Conservation (phyloP, 2,329 filamentous ascomycete species). For the Biscogniauxia mediterranea region DNA sequence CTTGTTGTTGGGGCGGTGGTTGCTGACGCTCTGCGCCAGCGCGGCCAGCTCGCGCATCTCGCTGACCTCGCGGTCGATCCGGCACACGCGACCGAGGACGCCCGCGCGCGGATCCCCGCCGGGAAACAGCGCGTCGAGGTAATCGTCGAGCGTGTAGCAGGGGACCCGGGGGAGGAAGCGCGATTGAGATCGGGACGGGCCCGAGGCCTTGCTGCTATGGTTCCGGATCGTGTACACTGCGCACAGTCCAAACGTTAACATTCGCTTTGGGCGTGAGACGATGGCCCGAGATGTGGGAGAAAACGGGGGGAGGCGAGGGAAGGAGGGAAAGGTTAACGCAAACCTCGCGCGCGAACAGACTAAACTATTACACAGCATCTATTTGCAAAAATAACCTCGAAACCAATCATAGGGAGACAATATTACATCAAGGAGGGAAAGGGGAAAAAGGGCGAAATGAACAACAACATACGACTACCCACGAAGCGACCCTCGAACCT, state of each 20-base stretch:
- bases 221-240: conserved; percentile 35
- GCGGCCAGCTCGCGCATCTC: conserved; percentile 43
- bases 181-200: conserved; percentile 3
- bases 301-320: neutral
- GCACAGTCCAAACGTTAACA: neutral
- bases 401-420: neutral
- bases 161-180: conserved; percentile 15
- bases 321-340: no score
- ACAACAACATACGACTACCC: conserved; percentile 26
- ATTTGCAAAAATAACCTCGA: neutral
- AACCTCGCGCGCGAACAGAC: no score
- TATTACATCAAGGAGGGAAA: neutral
- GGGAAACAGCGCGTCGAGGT: conserved; percentile 38
- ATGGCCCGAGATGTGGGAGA: neutral
- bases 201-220: conserved; percentile 2
- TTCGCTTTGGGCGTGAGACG: neutral
- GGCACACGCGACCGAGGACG: conserved; percentile 35
- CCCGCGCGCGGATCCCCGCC: conserved; percentile 21
- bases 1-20: neutral
- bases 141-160: conserved; percentile 33
- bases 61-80: conserved; percentile 39
- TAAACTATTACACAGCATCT: no score
- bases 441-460: neutral
- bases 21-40: conserved; percentile 33
- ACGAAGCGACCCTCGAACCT: conserved; percentile 38